Evolutionary conservation across 257 asterid genomes (phyloP), one percentile per base, ranked within the genome.

Genomic region (Buddleja alternifolia): DNA sequence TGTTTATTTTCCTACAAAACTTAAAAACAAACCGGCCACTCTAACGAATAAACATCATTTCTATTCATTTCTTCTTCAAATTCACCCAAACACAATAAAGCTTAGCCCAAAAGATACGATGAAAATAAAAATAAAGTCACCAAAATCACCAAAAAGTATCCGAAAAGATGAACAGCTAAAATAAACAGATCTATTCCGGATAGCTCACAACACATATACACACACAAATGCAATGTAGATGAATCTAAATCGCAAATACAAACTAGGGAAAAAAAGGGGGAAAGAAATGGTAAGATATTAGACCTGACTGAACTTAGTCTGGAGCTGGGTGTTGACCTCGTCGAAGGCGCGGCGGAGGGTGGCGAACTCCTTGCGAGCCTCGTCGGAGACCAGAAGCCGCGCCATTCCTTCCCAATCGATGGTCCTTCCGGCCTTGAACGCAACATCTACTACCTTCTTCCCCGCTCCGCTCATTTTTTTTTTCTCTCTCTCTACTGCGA

Each of bases 381-480:
- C 98, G 8, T 88, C 96, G 84, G 98, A 82, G 64, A 90, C 95
- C 54, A 93, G 53, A 54, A 93, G 87, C 81, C 90, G 90, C 12
- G 92, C 92, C 98, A 93, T 88, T 21, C 98, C 97, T n/a, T 93
- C 98, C 96, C 97, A 93, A 66, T 93, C 97, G 78, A 90, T 93
- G 59, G 67, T 63, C 77, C 61, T 76, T 0, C 92, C 95, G n/a
- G 93, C 95, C 78, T 92, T 92, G 88, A 87, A 85, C 4, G 98
- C 85, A 4, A 82, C 94, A 68, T 92, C 95, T 3, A 74, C 87
- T 3, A 86, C 71, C 89, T 92, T 92, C 90, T 92, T 92, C 77
- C 62, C 97, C 25, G 82, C 77, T 74, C 96, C 98, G 77, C 90
- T 92, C 97, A 92, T 92, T 72, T 79, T 71, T 56, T 23, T 9